A percentile compares a stretch with the other conserved stretches of the same genome.
Conservation (phyloP, 768 basidiomycete species). For the Hygrocybe coccinea region DNA sequence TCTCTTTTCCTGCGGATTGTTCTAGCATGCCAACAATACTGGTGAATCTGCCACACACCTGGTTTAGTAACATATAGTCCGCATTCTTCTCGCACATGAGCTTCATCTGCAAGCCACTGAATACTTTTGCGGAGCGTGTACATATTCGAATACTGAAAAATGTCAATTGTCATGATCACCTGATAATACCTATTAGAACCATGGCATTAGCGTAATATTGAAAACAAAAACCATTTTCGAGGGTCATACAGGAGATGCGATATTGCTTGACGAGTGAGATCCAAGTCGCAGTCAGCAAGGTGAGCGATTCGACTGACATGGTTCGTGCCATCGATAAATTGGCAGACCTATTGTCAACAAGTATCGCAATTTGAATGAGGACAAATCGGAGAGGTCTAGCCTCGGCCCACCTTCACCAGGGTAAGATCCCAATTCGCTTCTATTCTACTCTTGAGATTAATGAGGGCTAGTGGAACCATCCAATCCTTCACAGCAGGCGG, state of each 20-base stretch:
- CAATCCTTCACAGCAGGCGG: slow-evolving; percentile 87
- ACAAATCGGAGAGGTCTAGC: background rate
- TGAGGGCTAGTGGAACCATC: slow-evolving; percentile 90
- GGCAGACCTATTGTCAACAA: slow-evolving; percentile 76
- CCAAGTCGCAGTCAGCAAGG: slow-evolving; percentile 82
- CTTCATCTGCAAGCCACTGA: slow-evolving; percentile 81
- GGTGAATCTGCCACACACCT: slow-evolving; percentile 36
- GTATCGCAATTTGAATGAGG: background rate
- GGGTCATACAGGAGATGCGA: slow-evolving; percentile 79
- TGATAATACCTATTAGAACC: slow-evolving; percentile 72
- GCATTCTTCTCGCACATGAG: slow-evolving; percentile 84
- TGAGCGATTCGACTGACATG: slow-evolving; percentile 89
- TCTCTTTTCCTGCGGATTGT: slow-evolving; percentile 41
- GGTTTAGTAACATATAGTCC: slow-evolving; percentile 84
- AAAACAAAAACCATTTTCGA: background rate
- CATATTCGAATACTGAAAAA: slow-evolving; percentile 98
- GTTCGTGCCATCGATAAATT: slow-evolving; percentile 84
- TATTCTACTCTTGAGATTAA: slow-evolving; percentile 72
- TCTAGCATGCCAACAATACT: background rate
- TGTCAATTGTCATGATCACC: slow-evolving; percentile 93
- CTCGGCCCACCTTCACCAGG: slow-evolving; percentile 62
- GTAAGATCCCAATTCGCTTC: slow-evolving; percentile 97
- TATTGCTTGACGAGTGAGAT: slow-evolving; percentile 78
- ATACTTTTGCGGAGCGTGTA: slow-evolving; percentile 86
- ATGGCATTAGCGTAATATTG: slow-evolving; percentile 10